These are phyloP conservation scores for Fusarium sambucinum DNA, from an alignment of 2,329 filamentous ascomycete genomes.

Conservation along the genomic window DNA sequence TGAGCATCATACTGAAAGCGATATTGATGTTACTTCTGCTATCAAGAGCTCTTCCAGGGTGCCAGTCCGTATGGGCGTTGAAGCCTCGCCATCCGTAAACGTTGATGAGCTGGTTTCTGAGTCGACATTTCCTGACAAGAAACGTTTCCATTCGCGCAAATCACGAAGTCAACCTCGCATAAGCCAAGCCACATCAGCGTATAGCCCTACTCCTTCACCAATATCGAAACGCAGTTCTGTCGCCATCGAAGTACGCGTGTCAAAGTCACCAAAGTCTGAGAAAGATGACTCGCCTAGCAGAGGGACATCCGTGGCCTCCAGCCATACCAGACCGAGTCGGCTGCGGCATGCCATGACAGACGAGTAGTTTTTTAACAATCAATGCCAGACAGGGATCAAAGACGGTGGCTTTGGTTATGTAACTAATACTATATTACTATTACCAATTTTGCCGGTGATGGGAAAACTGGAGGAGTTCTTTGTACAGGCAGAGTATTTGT, in stretches of 20 bases:
- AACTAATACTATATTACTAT: not conserved
- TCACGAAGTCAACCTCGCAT: constrained; percentile 14
- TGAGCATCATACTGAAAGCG: constrained; percentile 18
- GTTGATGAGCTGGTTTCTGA: constrained; percentile 21
- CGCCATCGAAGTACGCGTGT: constrained; percentile 24
- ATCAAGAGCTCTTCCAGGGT: not conserved
- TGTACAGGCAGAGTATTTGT: not conserved
- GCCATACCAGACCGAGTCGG: constrained; percentile 27
- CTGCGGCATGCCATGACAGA: constrained; percentile 20
- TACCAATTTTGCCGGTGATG: not conserved
- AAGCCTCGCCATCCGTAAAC: constrained; percentile 17
- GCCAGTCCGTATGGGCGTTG: constrained; percentile 17
- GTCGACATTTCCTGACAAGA: constrained; percentile 8
- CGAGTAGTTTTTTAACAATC: constrained; percentile 1
- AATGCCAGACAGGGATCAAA: not conserved
- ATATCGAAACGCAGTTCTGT: constrained; percentile 19
- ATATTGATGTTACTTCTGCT: not conserved
- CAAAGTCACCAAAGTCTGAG: constrained; percentile 16
- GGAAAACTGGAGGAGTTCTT: not conserved
- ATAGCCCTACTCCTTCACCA: constrained; percentile 3
- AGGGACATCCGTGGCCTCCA: constrained; percentile 1
- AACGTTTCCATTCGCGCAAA: constrained; percentile 1
- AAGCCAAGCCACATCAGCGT: constrained; percentile 8
- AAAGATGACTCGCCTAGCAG: constrained; percentile 6
- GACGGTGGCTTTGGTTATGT: not conserved